Conservation (phyloP, 257 asterid species). For the Nicotiana otophora region DNA sequence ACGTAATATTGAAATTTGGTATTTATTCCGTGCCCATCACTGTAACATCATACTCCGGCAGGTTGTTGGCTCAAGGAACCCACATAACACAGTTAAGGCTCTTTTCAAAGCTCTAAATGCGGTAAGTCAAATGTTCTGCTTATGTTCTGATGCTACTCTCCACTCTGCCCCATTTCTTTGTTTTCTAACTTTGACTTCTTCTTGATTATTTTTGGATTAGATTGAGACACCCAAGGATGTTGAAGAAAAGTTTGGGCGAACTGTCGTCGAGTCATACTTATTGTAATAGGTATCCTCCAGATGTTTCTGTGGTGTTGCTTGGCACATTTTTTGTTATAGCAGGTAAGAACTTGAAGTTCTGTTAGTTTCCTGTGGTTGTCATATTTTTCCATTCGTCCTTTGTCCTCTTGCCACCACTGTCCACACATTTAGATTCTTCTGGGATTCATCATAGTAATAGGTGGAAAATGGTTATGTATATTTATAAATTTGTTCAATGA, state of each 20-base stretch:
- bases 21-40: slow-evolving; percentile 3
- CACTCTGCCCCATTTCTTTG: neutral
- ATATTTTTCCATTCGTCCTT: neutral
- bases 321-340: neutral
- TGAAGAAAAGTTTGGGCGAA: slow-evolving; percentile 83
- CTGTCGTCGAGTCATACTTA: slow-evolving; percentile 75
- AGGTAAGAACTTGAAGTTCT: neutral
- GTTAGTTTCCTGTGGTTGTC: neutral
- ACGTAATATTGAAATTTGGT: neutral
- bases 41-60: slow-evolving; percentile 27
- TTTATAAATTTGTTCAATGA: neutral
- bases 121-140: slow-evolving; percentile 35
- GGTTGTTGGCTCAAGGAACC: slow-evolving; percentile 95
- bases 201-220: slow-evolving; percentile 27
- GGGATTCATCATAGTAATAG: neutral
- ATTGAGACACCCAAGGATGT: slow-evolving; percentile 88
- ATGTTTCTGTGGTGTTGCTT: neutral
- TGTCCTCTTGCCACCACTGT: neutral
- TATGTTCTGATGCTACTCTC: neutral
- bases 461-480: neutral
- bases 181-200: slow-evolving; percentile 10
- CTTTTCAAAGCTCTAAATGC: slow-evolving; percentile 88
- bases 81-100: slow-evolving; percentile 90
- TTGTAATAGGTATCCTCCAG: slow-evolving; percentile 31
- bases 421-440: neutral